Evolutionary conservation across 805 yeast genomes (phyloP).

Genomic region (Saccharomycopsis sp.): DNA sequence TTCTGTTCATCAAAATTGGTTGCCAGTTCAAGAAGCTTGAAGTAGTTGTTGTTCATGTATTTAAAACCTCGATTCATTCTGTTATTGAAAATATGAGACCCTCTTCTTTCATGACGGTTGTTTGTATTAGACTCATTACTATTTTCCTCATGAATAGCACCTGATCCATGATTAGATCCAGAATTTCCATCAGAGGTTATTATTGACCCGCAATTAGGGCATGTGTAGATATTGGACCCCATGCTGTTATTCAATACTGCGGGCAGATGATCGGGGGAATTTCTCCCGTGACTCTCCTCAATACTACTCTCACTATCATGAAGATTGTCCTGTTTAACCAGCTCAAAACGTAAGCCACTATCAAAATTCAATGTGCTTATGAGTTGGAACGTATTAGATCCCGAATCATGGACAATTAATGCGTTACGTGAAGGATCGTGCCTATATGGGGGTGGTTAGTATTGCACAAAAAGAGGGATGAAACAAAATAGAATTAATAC

Average conservation of each 20-base stretch:
- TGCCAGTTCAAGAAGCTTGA: slow-evolving; percentile 14
- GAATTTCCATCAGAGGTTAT: neutral
- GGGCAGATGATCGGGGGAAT: neutral
- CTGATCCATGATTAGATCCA: neutral
- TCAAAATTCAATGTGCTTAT: slow-evolving; percentile 4
- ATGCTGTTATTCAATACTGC: neutral
- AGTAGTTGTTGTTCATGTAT: slow-evolving; percentile 17
- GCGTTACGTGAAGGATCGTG: slow-evolving; percentile 20
- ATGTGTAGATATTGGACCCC: neutral
- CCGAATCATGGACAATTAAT: slow-evolving; percentile 18
- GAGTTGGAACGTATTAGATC: slow-evolving; percentile 16
- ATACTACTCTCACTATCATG: neutral
- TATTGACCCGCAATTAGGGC: neutral
- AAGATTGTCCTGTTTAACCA: neutral
- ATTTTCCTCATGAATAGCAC: neutral
- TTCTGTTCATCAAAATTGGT: slow-evolving; percentile 5
- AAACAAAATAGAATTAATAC: neutral
- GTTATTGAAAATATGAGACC: slow-evolving; percentile 9
- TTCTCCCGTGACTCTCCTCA: neutral
- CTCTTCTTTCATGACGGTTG: neutral
- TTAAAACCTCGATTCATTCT: neutral
- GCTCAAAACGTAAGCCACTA: too few relatives aligned
- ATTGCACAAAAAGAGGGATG: neutral
- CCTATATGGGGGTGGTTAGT: slow-evolving; percentile 6
- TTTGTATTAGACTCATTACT: neutral